Conservation (phyloP, 176 grass and related monocot genomes). For the Oryza officinalis region DNA sequence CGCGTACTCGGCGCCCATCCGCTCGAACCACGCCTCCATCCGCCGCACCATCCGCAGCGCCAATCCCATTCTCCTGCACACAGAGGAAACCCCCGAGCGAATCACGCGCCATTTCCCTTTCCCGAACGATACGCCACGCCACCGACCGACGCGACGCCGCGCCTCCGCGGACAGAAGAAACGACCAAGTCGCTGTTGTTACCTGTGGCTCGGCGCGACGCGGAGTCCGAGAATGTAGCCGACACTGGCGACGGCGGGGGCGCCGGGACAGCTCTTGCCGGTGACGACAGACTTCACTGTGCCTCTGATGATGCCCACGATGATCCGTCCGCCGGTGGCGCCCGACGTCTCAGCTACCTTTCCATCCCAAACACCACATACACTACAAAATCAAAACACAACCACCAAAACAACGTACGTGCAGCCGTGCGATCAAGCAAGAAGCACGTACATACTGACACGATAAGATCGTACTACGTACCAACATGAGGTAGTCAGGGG, state of each 20-base stretch:
- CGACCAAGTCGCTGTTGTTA: not conserved
- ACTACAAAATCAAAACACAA: conserved; percentile 18
- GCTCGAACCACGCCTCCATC: conserved; percentile 76
- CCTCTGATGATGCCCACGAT: conserved; percentile 86
- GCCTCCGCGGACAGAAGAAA: not conserved
- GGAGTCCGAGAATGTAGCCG: conserved; percentile 81
- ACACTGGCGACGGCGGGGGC: conserved; percentile 40
- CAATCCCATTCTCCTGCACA: conserved; percentile 71
- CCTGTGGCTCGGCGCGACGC: conserved; percentile 61
- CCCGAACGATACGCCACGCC: not conserved
- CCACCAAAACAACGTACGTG: not conserved
- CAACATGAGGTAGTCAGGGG: conserved; percentile 74
- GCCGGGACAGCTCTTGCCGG: conserved; percentile 42
- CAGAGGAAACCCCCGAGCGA: not conserved
- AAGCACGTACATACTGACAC: not conserved
- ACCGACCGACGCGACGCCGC: not conserved
- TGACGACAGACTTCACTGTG: conserved; percentile 75
- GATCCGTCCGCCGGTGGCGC: conserved; percentile 28
- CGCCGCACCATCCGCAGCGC: conserved; percentile 49
- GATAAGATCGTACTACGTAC: conserved; percentile 26
- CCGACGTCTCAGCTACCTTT: conserved; percentile 84
- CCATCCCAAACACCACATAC: conserved; percentile 28
- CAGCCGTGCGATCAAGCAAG: too few relatives aligned
- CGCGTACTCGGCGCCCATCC: conserved; percentile 64
- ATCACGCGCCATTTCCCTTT: conserved; percentile 1